Percentiles rank a stretch among this genome's conserved stretches.
Evolutionary conservation across 192 early-diverging fungal genomes (phyloP).

Genomic region (Coemansia sp.): DNA sequence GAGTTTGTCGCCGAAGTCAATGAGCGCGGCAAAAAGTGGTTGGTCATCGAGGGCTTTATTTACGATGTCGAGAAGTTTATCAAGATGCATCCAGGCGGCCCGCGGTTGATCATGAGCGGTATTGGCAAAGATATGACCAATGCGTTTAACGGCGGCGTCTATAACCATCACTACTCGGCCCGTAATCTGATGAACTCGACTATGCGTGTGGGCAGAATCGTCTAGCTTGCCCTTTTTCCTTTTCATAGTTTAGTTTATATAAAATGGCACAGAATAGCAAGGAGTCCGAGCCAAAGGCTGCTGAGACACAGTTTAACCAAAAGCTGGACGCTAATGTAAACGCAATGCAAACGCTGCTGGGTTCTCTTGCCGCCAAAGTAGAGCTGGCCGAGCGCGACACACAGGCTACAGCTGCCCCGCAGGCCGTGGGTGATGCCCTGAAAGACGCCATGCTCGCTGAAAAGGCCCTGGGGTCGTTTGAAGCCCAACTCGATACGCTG

Average conservation of each 20-base stretch:
- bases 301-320: neutral
- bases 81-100: slow-evolving; percentile 84
- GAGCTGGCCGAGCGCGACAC: slow-evolving; percentile 17
- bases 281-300: neutral
- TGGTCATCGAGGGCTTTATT: slow-evolving; percentile 80
- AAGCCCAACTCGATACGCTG: slow-evolving; percentile 31
- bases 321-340: slow-evolving; percentile 1
- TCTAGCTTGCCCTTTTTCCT: slow-evolving; percentile 18
- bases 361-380: slow-evolving; percentile 15
- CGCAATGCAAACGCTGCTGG: slow-evolving; percentile 25
- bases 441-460: slow-evolving; percentile 33
- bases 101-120: slow-evolving; percentile 62
- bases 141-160: slow-evolving; percentile 85
- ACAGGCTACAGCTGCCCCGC: neutral
- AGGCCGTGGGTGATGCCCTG: slow-evolving; percentile 28
- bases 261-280: neutral
- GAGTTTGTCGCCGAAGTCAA: slow-evolving; percentile 65
- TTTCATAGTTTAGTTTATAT: neutral
- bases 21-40: slow-evolving; percentile 65
- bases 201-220: slow-evolving; percentile 64
- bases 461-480: slow-evolving; percentile 24
- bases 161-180: slow-evolving; percentile 85
- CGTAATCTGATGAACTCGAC: slow-evolving; percentile 72
- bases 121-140: slow-evolving; percentile 84
- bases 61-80: slow-evolving; percentile 82